Evolutionary conservation across 345 rosid species (phyloP), one percentile per base, ranked within the genome.

Genomic region (Balakata baccata): DNA sequence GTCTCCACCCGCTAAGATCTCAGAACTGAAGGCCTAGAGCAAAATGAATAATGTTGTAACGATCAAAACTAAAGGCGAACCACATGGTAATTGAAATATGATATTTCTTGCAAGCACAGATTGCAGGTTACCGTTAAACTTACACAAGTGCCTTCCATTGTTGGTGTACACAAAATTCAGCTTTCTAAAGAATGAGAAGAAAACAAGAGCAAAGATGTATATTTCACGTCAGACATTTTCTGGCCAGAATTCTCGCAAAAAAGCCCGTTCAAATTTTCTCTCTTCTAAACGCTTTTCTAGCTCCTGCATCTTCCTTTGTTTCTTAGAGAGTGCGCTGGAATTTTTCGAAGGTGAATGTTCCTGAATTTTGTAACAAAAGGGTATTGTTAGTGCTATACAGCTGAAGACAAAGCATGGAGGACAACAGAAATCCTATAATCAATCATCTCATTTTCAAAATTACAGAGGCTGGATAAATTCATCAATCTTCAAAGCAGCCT

Each of bases 171-270:
- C 20, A 47, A 2, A 16, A 8, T 13, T 25, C 22, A 17, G 4
- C 9, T 10, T 25, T 39, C 45, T 17, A 0, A 54, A 37, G 22
- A 9, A 13, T 6, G 16, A 16, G 45, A n/a, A 39, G 10, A 17
- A 38, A 6, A 52, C 17, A 51, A n/a, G 25, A 66, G n/a, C 4
- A 29, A 25, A 25, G 11, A 37, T 50, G n/a, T n/a, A 57, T 12
- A 1, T 14, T 39, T 3, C 4, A 20, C 20, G 13, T 87, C 85
- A 91, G 64, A 94, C 93, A 87, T 94, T 92, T 71, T 94, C 98
- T 0, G 97, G 98, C 97, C 98, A 94, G 69, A 94, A 94, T 79
- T 92, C 96, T 52, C 93, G 84, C 52, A 75, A 89, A 79, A 90
- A 94, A 22, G 96, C 94, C 50, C 89, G 84, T 60, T 90, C 89